These are phyloP conservation scores for Myriosclerotinia duriaeana DNA, from an alignment of 2,329 filamentous ascomycete species.

Conservation along the genomic window DNA sequence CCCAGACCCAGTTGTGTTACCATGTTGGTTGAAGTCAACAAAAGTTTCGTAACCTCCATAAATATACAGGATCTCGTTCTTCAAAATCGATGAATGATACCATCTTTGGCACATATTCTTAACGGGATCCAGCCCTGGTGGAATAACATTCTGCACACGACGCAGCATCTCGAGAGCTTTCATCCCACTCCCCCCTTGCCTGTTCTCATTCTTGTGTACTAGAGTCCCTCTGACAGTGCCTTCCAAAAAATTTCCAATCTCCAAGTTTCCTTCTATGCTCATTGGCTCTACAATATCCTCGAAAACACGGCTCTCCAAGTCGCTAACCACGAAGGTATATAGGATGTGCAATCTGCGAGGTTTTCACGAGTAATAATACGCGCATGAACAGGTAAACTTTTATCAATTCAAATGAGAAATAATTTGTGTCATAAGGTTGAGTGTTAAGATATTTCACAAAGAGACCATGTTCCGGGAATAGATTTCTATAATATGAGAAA, in stretches of 20 bases:
- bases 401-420: background rate
- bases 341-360: background rate
- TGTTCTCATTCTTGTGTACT: conserved; percentile 1
- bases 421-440: background rate
- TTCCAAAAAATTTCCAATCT: background rate
- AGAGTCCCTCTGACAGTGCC: background rate
- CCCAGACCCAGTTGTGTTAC: background rate
- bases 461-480: background rate
- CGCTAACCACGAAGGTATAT: background rate
- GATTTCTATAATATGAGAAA: background rate
- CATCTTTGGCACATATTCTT: conserved; percentile 23
- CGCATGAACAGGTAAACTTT: background rate
- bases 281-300: conserved; percentile 11
- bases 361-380: background rate
- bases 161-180: conserved; percentile 9
- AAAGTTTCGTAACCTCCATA: conserved; percentile 24
- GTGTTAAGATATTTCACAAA: background rate
- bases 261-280: background rate
- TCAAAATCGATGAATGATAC: conserved; percentile 21
- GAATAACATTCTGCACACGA: conserved; percentile 18
- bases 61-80: conserved; percentile 20
- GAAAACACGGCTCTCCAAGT: background rate
- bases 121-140: conserved; percentile 16
- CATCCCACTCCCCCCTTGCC: conserved; percentile 2
- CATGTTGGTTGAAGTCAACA: conserved; percentile 17